Percentiles rank a stretch among this genome's conserved stretches.
These are phyloP conservation scores for Cryptococcus deneoformans DNA, from an alignment of 1,284 basidiomycete species.

Conservation along the genomic window DNA sequence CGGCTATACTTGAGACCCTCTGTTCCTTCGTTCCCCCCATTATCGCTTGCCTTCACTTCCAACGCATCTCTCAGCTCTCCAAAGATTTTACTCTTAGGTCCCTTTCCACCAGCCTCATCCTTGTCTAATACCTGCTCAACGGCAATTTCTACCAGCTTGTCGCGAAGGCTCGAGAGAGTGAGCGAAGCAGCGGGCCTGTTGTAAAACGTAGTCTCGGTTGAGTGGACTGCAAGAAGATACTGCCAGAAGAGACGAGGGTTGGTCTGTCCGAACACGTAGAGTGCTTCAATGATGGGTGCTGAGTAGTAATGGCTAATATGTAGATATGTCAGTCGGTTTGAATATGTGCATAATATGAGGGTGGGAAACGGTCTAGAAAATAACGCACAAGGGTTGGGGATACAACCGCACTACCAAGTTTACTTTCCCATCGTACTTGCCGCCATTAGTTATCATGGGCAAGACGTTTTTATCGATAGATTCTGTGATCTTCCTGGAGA, in stretches of 20 bases:
- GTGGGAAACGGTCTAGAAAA: background rate
- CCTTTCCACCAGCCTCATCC: slow-evolving; percentile 17
- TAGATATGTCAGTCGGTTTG: background rate
- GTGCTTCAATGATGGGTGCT: slow-evolving; percentile 75
- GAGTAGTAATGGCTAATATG: slow-evolving; percentile 64
- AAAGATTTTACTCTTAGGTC: slow-evolving; percentile 31
- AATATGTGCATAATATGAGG: background rate
- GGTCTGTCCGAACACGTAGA: slow-evolving; percentile 66
- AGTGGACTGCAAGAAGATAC: slow-evolving; percentile 72
- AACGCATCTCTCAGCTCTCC: slow-evolving; percentile 37
- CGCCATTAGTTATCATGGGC: slow-evolving; percentile 54
- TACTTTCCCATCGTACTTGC: slow-evolving; percentile 71
- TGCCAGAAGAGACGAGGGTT: slow-evolving; percentile 74
- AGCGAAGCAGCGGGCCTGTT: slow-evolving; percentile 67
- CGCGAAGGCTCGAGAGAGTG: slow-evolving; percentile 70
- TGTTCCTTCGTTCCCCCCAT: slow-evolving; percentile 54
- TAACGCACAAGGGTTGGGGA: slow-evolving; percentile 58
- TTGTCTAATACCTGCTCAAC: slow-evolving; percentile 39
- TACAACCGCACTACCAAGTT: slow-evolving; percentile 76
- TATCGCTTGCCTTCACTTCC: slow-evolving; percentile 27
- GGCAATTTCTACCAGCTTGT: slow-evolving; percentile 60
- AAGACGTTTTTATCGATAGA: slow-evolving; percentile 48
- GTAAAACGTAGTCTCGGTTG: slow-evolving; percentile 64
- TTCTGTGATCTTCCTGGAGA: slow-evolving; percentile 52
- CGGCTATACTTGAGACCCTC: slow-evolving; percentile 22